Evolutionary conservation across 2,329 filamentous ascomycete species (phyloP).

Genomic region (Colletotrichum sp.): DNA sequence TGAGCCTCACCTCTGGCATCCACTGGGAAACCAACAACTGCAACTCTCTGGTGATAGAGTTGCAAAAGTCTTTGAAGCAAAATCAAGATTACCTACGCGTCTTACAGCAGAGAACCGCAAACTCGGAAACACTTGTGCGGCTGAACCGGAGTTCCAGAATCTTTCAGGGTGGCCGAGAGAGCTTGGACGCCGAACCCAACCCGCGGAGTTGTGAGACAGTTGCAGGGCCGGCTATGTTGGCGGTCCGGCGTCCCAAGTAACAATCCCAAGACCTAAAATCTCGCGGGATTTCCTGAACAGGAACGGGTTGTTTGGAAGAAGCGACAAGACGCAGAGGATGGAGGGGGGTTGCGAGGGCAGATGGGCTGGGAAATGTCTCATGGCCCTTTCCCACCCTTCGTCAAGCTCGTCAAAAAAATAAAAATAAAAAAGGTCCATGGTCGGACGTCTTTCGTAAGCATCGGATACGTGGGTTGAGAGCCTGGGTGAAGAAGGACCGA

Average conservation of each 20-base stretch:
- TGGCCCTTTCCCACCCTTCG: neutral
- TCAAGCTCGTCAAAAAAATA: neutral
- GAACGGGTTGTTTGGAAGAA: neutral
- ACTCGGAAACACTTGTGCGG: conserved; percentile 1
- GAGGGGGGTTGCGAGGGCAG: neutral
- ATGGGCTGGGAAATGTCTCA: conserved; percentile 2
- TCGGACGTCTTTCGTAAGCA: neutral
- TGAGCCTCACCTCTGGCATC: neutral
- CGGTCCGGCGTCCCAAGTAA: conserved; percentile 6
- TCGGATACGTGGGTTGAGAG: neutral
- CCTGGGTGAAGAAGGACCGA: conserved; percentile 5
- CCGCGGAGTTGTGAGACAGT: conserved; percentile 18
- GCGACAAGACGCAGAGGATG: neutral
- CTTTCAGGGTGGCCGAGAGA: neutral
- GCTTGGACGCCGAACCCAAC: conserved; percentile 2
- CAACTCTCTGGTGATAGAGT: neutral
- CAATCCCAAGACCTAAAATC: neutral
- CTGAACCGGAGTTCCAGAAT: conserved; percentile 18
- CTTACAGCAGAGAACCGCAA: neutral
- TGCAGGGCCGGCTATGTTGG: neutral
- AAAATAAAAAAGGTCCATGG: neutral
- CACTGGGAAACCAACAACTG: neutral
- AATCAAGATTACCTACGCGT: neutral
- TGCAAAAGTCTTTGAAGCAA: neutral
- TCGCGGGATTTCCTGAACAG: conserved; percentile 10